Conservation (phyloP, 345 rosid species). For the Eucalyptus polybractea region DNA sequence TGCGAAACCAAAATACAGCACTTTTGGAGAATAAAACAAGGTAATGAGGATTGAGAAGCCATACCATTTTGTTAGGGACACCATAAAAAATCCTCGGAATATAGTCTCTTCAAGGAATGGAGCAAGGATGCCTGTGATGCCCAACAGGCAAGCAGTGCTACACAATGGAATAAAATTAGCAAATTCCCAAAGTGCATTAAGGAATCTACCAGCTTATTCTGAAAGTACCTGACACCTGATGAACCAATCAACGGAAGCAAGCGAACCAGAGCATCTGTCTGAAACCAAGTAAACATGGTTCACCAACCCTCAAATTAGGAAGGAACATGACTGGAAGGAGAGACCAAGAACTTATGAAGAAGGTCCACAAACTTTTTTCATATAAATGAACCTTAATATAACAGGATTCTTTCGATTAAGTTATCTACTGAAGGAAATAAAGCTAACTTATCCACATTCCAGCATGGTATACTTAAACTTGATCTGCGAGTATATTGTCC, state of each 20-base stretch:
- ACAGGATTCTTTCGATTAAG: neutral
- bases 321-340: neutral
- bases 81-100: slow-evolving; percentile 95
- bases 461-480: neutral
- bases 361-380: neutral
- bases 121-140: slow-evolving; percentile 80
- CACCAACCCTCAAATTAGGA: neutral
- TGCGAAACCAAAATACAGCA: neutral
- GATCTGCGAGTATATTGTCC: neutral
- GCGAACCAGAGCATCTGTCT: slow-evolving; percentile 59
- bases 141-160: slow-evolving; percentile 88
- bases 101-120: slow-evolving; percentile 92
- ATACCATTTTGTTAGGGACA: slow-evolving; percentile 88
- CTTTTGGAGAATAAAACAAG: neutral
- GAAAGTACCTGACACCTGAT: slow-evolving; percentile 41
- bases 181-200: neutral
- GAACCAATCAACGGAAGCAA: slow-evolving; percentile 71
- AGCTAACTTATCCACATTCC: neutral
- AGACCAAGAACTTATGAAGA: neutral
- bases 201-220: neutral
- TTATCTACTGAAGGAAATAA: neutral
- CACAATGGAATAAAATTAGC: neutral
- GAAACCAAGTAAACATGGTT: slow-evolving; percentile 2
- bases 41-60: neutral
- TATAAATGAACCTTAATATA: neutral